These are phyloP conservation scores for Salinomyces thailandicus DNA, from an alignment of 2,329 filamentous ascomycete genomes.

Conservation along the genomic window DNA sequence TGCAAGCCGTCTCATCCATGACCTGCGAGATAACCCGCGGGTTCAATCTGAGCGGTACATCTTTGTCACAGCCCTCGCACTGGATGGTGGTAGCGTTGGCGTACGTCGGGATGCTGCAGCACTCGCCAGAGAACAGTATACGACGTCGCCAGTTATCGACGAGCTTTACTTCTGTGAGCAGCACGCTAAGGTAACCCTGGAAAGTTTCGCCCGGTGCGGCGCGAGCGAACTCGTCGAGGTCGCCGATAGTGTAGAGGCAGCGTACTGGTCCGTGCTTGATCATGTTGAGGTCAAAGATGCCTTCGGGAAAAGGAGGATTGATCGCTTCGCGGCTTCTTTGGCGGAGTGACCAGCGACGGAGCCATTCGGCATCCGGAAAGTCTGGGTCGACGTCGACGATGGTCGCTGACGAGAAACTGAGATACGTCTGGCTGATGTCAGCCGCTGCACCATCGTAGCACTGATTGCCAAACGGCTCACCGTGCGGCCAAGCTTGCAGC, in stretches of 20 bases:
- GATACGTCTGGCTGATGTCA: conserved; percentile 17
- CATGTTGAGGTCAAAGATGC: conserved; percentile 21
- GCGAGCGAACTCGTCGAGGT: conserved; percentile 34
- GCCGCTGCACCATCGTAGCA: too few species aligned
- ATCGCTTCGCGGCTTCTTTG: conserved; percentile 42
- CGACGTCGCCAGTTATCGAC: conserved; percentile 30
- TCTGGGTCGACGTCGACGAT: conserved; percentile 46
- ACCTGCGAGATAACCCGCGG: conserved; percentile 34
- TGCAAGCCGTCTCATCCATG: conserved; percentile 47
- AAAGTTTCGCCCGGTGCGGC: conserved; percentile 28
- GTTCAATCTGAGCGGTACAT: conserved; percentile 30
- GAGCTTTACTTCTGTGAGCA: conserved; percentile 35
- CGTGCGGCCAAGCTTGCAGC: conserved; percentile 22
- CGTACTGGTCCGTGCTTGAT: conserved; percentile 17
- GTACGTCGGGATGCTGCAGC: conserved; percentile 45
- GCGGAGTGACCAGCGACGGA: conserved; percentile 40
- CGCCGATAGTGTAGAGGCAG: conserved; percentile 34
- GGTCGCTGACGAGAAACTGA: conserved; percentile 35
- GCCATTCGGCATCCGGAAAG: conserved; percentile 44
- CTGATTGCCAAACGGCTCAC: too few species aligned
- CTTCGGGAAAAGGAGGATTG: conserved; percentile 37
- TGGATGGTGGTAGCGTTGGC: conserved; percentile 34
- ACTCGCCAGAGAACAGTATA: conserved; percentile 38
- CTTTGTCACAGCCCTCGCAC: conserved; percentile 34
- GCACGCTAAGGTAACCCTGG: conserved; percentile 35